Conservation (phyloP, 2,329 filamentous ascomycete genomes). For the Penicillium sp. region DNA sequence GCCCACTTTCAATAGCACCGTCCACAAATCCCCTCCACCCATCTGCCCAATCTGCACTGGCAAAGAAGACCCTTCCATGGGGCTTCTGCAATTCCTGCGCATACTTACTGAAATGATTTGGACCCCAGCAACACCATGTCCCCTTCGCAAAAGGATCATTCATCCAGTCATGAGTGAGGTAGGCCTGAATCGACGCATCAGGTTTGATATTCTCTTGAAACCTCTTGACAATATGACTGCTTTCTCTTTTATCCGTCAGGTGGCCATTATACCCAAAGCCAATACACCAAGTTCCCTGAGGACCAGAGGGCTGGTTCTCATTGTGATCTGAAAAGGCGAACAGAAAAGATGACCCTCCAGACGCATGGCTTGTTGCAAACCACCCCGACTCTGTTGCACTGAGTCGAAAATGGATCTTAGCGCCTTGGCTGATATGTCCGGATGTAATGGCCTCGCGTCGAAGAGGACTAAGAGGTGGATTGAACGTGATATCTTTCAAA, state of each 20-base stretch:
- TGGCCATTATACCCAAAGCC: conserved; percentile 19
- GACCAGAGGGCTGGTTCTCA: conserved; percentile 3
- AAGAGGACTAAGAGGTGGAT: conserved; percentile 24
- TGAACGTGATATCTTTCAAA: conserved; percentile 22
- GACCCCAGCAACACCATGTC: conserved; percentile 5
- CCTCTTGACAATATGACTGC: conserved; percentile 5
- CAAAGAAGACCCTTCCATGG: conserved; percentile 3
- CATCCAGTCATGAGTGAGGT: conserved; percentile 1
- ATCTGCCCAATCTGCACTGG: conserved; percentile 10
- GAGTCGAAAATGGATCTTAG: conserved; percentile 30
- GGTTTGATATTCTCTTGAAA: background rate
- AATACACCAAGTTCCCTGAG: conserved; percentile 19
- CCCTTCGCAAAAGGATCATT: conserved; percentile 13
- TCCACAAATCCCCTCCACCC: conserved; percentile 10
- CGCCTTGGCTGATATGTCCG: conserved; percentile 30
- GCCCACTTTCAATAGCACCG: conserved; percentile 7
- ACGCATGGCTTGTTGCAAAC: conserved; percentile 7
- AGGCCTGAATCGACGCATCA: background rate
- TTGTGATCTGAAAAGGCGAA: conserved; percentile 25
- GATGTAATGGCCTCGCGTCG: conserved; percentile 23
- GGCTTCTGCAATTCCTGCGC: conserved; percentile 1
- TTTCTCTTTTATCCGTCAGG: conserved; percentile 11
- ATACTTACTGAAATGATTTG: background rate
- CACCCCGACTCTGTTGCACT: conserved; percentile 8
- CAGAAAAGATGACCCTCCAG: conserved; percentile 8